phyloP scores from a whole-genome alignment of 257 asterid species.

The Solanum chmielewskii region DNA sequence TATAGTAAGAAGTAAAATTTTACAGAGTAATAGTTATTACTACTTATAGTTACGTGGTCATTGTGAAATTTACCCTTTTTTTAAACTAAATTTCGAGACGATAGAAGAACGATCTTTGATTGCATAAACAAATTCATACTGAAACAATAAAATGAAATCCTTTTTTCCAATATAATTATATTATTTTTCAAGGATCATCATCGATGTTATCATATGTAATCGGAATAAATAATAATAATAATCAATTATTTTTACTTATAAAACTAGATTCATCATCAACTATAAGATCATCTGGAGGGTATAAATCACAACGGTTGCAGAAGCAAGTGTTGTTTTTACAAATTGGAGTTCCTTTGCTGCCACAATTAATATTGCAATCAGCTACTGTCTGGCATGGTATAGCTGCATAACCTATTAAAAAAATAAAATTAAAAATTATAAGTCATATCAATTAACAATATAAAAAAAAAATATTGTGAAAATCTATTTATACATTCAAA shows the following conservation, averaged over 20 bases:
- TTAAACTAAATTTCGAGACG: not conserved
- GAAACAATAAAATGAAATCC: not conserved
- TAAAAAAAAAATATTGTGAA: not conserved
- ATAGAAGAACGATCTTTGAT: not conserved
- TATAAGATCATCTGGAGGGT: not conserved
- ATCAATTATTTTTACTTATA: not conserved
- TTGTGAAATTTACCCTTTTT: not conserved
- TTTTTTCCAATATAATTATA: not conserved
- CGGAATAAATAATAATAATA: fast-evolving
- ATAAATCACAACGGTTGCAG: not conserved
- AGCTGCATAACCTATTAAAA: not conserved
- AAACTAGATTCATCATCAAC: not conserved
- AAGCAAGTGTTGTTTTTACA: not conserved
- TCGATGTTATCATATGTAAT: not conserved
- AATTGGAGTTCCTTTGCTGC: not conserved
- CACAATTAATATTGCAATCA: not conserved
- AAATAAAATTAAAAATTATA: not conserved
- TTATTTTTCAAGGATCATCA: not conserved
- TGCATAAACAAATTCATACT: not conserved
- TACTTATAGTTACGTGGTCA: not conserved
- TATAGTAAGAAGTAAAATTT: too few relatives aligned
- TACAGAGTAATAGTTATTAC: not conserved
- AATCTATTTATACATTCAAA: too few relatives aligned
- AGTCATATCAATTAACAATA: not conserved
- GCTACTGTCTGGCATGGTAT: not conserved